Evolutionary conservation across 176 grass and related monocot genomes (phyloP).

Genomic region (Rhynchospora breviuscula): DNA sequence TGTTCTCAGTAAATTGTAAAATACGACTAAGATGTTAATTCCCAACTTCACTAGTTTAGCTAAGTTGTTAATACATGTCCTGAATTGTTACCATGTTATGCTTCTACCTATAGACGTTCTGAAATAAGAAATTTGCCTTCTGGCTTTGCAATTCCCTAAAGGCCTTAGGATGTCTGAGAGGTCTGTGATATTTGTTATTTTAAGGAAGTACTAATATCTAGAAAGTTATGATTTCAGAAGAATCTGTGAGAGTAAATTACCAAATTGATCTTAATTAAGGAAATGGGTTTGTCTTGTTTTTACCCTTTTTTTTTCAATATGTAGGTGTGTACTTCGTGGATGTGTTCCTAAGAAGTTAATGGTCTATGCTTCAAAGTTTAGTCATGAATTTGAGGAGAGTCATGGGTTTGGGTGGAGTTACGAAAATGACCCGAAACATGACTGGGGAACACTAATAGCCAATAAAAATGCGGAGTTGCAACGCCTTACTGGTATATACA

Average conservation of each 20-base stretch:
- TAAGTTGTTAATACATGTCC: not conserved
- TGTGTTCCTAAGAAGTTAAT: conserved; percentile 77
- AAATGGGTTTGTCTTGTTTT: not conserved
- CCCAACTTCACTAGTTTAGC: not conserved
- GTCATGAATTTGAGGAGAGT: conserved; percentile 69
- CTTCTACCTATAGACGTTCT: not conserved
- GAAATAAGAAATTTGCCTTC: not conserved
- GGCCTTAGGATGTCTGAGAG: not conserved
- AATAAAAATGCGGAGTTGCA: conserved; percentile 81
- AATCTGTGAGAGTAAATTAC: not conserved
- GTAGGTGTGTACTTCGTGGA: conserved; percentile 66
- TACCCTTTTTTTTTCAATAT: not conserved
- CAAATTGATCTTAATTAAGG: not conserved
- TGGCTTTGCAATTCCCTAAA: not conserved
- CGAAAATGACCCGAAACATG: conserved; percentile 60
- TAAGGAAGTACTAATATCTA: not conserved
- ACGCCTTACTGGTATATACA: conserved; percentile 65
- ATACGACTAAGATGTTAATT: not conserved
- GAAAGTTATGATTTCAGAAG: not conserved
- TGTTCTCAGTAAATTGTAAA: not conserved
- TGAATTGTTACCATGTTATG: not conserved
- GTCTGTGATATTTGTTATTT: not conserved
- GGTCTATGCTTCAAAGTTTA: conserved; percentile 62
- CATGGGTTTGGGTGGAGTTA: conserved; percentile 70
- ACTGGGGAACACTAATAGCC: conserved; percentile 64